A percentile compares a stretch with the other conserved stretches of the same genome.
These are phyloP conservation scores for Pythium sp. DNA, from an alignment of 352 stramenopile genomes.

Conservation along the genomic window DNA sequence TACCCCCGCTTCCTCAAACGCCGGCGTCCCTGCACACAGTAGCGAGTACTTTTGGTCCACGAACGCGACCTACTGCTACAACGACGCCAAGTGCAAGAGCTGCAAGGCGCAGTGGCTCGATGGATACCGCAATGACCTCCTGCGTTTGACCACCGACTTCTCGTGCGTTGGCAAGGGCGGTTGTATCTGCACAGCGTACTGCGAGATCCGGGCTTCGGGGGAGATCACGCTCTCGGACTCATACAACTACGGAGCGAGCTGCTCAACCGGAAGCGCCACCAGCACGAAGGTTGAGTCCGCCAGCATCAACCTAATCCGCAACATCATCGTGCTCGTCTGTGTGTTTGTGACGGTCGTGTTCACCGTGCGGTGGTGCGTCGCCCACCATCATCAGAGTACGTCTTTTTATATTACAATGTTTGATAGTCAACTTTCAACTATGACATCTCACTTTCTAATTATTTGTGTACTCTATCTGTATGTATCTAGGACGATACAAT, in stretches of 20 bases:
- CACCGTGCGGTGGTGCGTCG: not conserved
- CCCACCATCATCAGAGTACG: constrained; percentile 1
- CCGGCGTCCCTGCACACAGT: not conserved
- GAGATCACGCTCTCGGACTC: not conserved
- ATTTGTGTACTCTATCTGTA: not conserved
- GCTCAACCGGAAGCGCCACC: not conserved
- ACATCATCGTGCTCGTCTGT: not conserved
- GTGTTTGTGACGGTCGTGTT: not conserved
- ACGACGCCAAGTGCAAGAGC: not conserved
- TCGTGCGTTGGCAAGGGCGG: constrained; percentile 31
- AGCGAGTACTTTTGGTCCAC: not conserved
- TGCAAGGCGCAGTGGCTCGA: not conserved
- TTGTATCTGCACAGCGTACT: constrained; percentile 43
- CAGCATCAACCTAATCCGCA: not conserved
- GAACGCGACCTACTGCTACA: not conserved
- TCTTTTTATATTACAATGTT: not conserved
- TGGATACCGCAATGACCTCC: not conserved
- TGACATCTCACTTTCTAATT: not conserved
- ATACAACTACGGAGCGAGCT: not conserved
- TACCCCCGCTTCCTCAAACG: not conserved
- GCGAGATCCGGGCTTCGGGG: constrained; percentile 15
- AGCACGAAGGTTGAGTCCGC: not conserved
- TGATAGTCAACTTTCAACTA: not conserved
- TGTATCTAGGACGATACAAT: not conserved
- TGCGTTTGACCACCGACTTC: not conserved